These are phyloP conservation scores for Candida maris DNA, from an alignment of 805 yeast genomes.

Conservation along the genomic window DNA sequence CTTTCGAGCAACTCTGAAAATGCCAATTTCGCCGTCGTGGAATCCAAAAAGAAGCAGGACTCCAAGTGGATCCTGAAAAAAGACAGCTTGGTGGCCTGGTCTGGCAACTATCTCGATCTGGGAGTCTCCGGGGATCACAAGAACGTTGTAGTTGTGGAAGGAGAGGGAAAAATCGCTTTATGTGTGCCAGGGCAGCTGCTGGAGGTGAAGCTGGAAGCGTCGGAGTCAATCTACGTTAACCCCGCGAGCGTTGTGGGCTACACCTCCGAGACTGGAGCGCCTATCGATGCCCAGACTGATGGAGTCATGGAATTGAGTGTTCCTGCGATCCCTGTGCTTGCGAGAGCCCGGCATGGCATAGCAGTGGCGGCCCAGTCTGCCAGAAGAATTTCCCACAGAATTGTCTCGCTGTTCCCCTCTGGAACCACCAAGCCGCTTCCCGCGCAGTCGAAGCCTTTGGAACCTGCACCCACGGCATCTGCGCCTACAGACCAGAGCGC, in stretches of 20 bases:
- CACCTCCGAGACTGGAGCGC: constrained; percentile 8
- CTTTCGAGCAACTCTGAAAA: constrained; percentile 34
- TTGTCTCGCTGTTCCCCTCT: too few relatives aligned
- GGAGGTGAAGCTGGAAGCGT: constrained; percentile 32
- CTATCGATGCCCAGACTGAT: constrained; percentile 13
- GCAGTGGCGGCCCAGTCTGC: background rate
- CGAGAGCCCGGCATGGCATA: background rate
- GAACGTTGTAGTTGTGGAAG: constrained; percentile 21
- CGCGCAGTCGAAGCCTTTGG: too few relatives aligned
- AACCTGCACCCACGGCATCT: too few relatives aligned
- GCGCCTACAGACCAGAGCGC: too few relatives aligned
- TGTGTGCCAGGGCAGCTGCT: constrained; percentile 38
- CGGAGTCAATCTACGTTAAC: constrained; percentile 37
- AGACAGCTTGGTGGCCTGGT: constrained; percentile 43
- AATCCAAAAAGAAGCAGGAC: constrained; percentile 18
- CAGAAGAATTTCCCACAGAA: too few relatives aligned
- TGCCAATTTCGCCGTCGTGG: constrained; percentile 34
- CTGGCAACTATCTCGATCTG: constrained; percentile 36
- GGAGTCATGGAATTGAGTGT: constrained; percentile 25
- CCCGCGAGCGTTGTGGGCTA: constrained; percentile 41
- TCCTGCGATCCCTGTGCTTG: constrained; percentile 15
- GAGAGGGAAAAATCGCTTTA: constrained; percentile 40
- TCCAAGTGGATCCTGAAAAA: constrained; percentile 37
- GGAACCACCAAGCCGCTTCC: too few relatives aligned
- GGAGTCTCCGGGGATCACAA: constrained; percentile 4